These are phyloP conservation scores for Cystofilobasidium capitatum DNA, from an alignment of 768 basidiomycete species.

Conservation along the genomic window DNA sequence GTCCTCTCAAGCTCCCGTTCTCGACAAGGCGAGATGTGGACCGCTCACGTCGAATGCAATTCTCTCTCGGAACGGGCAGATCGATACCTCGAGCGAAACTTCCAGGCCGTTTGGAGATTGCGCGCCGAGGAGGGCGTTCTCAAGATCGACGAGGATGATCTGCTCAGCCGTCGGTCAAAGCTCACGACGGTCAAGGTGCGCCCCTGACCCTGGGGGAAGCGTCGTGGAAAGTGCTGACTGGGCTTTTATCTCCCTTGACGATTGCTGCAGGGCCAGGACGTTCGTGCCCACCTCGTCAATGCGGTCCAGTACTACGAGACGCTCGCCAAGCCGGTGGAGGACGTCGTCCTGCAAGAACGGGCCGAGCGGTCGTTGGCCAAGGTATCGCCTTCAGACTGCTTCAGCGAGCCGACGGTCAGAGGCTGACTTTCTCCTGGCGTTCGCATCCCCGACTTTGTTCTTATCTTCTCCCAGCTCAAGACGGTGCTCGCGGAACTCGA, in stretches of 20 bases:
- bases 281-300: slow-evolving; percentile 9
- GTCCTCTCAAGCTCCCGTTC: neutral
- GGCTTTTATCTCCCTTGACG: too few species aligned
- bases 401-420: too few species aligned
- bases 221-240: neutral
- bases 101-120: neutral
- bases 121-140: slow-evolving; percentile 15
- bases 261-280: slow-evolving; percentile 11
- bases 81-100: slow-evolving; percentile 10
- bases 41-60: too few species aligned
- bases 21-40: too few species aligned
- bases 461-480: neutral
- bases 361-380: neutral
- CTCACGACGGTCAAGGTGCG: slow-evolving; percentile 17
- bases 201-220: neutral
- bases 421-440: neutral
- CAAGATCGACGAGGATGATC: neutral
- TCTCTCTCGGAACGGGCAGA: neutral
- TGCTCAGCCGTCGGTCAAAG: neutral
- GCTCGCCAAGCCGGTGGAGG: neutral
- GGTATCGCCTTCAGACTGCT: neutral
- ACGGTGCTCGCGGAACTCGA: slow-evolving; percentile 7
- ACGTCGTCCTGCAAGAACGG: neutral
- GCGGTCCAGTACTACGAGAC: slow-evolving; percentile 8
- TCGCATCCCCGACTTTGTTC: too few species aligned